phyloP scores from a whole-genome alignment of 805 yeast species.

The Candida ipomoeae region DNA sequence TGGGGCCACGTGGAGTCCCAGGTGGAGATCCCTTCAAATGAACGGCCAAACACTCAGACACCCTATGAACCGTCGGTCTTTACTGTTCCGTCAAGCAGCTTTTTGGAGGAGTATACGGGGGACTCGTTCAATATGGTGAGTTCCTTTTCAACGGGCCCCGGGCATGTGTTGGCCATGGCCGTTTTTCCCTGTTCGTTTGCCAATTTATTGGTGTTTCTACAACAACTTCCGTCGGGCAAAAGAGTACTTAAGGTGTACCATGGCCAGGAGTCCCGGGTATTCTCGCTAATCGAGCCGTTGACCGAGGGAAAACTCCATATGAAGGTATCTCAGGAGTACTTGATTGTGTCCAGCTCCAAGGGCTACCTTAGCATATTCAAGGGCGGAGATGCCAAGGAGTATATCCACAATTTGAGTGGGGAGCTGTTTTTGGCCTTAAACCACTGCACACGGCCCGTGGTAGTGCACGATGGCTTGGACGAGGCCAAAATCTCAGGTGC shows the following conservation, averaged over 20 bases:
- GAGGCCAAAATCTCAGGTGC: conserved; percentile 8
- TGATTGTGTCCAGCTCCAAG: conserved; percentile 7
- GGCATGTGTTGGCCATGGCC: conserved; percentile 12
- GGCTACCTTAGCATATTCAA: conserved; percentile 12
- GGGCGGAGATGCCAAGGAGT: background rate
- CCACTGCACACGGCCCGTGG: conserved; percentile 8
- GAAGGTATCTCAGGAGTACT: conserved; percentile 10
- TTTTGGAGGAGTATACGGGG: conserved; percentile 6
- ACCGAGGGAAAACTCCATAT: conserved; percentile 5
- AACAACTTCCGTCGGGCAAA: background rate
- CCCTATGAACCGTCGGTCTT: background rate
- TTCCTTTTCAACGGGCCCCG: conserved; percentile 2
- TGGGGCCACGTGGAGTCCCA: conserved; percentile 18
- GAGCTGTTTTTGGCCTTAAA: background rate
- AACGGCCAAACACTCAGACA: too few relatives aligned
- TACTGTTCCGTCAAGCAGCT: background rate
- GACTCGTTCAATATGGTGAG: conserved; percentile 11
- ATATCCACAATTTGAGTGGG: background rate
- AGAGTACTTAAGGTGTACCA: background rate
- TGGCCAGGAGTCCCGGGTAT: background rate
- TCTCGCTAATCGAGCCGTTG: background rate
- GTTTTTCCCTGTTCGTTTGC: conserved; percentile 6
- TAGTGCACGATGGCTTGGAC: conserved; percentile 4
- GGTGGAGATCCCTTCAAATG: background rate
- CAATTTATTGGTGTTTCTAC: conserved; percentile 4